Evolutionary conservation across 2,329 filamentous ascomycete genomes (phyloP).

Genomic region (Arthroderma sp.): DNA sequence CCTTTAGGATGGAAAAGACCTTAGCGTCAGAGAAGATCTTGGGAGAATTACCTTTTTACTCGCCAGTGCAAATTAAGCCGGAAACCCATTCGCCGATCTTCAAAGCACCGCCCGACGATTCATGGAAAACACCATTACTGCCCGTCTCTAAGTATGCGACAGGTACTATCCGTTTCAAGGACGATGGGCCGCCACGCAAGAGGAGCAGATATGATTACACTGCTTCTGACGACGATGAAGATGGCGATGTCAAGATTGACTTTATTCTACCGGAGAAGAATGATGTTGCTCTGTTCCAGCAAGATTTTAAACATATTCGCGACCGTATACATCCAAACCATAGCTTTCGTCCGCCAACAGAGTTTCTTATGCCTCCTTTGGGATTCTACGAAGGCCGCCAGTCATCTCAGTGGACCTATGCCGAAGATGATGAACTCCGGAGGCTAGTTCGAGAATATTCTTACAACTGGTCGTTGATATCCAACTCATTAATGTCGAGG

Average conservation of each 20-base stretch:
- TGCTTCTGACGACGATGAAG: conserved; percentile 55
- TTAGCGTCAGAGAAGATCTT: conserved; percentile 63
- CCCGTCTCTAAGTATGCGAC: conserved; percentile 79
- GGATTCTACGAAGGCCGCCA: conserved; percentile 78
- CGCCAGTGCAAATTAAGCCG: conserved; percentile 44
- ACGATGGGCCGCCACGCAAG: conserved; percentile 55
- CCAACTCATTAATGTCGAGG: conserved; percentile 59
- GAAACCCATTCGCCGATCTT: conserved; percentile 45
- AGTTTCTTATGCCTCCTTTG: conserved; percentile 79
- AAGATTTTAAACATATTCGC: conserved; percentile 77
- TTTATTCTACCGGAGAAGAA: conserved; percentile 53
- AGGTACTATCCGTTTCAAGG: conserved; percentile 59
- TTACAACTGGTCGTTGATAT: conserved; percentile 96
- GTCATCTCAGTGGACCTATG: conserved; percentile 80
- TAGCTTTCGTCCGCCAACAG: conserved; percentile 83
- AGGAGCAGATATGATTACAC: conserved; percentile 67
- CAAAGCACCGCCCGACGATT: conserved; percentile 53
- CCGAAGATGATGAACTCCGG: conserved; percentile 83
- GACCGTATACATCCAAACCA: conserved; percentile 84
- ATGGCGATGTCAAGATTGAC: conserved; percentile 46
- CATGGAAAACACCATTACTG: conserved; percentile 63
- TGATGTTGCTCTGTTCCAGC: conserved; percentile 75
- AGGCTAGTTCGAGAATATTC: conserved; percentile 79
- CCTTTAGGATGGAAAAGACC: conserved; percentile 64
- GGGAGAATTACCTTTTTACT: conserved; percentile 68